Conservation (phyloP, 495 filamentous ascomycete species). For the Amniculicola lignicola region DNA sequence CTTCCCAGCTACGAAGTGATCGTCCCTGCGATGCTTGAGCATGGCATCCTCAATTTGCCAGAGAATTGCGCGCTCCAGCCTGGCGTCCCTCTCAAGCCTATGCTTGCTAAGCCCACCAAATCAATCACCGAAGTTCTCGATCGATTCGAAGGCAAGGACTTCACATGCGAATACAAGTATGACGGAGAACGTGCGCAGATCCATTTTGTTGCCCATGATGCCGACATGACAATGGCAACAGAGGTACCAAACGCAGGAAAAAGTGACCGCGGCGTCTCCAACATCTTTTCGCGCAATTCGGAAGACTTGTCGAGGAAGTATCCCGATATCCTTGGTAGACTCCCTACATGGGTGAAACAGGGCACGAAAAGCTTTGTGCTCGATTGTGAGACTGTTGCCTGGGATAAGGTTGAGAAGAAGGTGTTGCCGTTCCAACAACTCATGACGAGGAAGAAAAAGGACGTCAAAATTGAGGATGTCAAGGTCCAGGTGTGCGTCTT, state of each 20-base stretch:
- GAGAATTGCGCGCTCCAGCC: conserved; percentile 90
- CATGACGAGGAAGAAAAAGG: conserved; percentile 96
- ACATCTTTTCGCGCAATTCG: conserved; percentile 95
- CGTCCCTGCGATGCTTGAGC: conserved; percentile 78
- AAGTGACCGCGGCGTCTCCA: conserved; percentile 61
- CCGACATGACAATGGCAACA: conserved; percentile 59
- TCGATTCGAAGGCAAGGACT: conserved; percentile 90
- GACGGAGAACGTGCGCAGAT: conserved; percentile 97
- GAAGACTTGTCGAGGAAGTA: conserved; percentile 97
- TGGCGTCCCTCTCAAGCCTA: conserved; percentile 93
- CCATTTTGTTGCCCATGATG: conserved; percentile 87
- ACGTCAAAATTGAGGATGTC: conserved; percentile 94
- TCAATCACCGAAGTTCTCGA: conserved; percentile 98
- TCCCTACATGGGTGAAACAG: conserved; percentile 81
- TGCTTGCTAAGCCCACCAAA: conserved; percentile 98
- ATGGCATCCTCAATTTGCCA: conserved; percentile 76
- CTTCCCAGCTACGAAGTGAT: conserved; percentile 94
- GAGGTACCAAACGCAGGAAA: conserved; percentile 56
- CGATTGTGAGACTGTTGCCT: conserved; percentile 97
- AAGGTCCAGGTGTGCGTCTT: conserved; percentile 98
- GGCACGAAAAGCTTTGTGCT: conserved; percentile 92
- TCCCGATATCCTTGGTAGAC: conserved; percentile 85
- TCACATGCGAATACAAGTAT: conserved; percentile 99
- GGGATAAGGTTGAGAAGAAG: conserved; percentile 90
- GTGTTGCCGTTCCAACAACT: conserved; percentile 95